phyloP scores from a whole-genome alignment of 257 asterid species.

The Solanum virginianum region DNA sequence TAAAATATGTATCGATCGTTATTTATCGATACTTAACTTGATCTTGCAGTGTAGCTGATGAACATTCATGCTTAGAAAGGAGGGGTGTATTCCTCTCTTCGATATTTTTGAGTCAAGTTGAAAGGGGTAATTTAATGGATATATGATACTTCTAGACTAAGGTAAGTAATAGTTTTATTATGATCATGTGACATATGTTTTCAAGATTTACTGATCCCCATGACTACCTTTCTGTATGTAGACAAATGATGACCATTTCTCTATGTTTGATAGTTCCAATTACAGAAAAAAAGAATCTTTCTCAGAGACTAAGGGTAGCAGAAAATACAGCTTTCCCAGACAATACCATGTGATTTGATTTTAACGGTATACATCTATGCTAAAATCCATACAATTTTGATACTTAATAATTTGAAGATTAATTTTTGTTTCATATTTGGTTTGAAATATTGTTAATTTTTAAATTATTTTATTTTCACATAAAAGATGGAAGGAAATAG shows the following conservation, averaged over 20 bases:
- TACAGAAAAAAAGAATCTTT: constrained; percentile 13
- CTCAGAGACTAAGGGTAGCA: neutral
- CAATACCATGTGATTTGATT: constrained; percentile 11
- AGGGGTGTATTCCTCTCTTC: neutral
- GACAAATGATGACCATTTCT: neutral
- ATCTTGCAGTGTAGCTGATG: neutral
- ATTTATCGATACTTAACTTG: neutral
- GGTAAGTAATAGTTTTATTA: neutral
- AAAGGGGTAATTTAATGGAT: neutral
- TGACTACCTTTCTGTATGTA: constrained; percentile 1
- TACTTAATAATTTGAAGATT: neutral
- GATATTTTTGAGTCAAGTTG: neutral
- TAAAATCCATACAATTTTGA: neutral
- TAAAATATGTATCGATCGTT: too few species aligned
- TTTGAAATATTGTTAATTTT: neutral
- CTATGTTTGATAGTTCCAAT: constrained; percentile 6
- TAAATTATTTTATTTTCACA: neutral
- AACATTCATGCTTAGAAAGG: neutral
- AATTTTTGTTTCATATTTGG: too few species aligned
- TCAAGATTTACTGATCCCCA: constrained; percentile 12
- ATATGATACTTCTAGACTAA: neutral
- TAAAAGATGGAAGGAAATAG: neutral
- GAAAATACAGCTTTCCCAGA: constrained; percentile 10
- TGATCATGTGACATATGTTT: neutral
- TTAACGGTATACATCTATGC: neutral